Evolutionary conservation across 129 eudicot species (phyloP).

Genomic region (Artemisia tridentata): DNA sequence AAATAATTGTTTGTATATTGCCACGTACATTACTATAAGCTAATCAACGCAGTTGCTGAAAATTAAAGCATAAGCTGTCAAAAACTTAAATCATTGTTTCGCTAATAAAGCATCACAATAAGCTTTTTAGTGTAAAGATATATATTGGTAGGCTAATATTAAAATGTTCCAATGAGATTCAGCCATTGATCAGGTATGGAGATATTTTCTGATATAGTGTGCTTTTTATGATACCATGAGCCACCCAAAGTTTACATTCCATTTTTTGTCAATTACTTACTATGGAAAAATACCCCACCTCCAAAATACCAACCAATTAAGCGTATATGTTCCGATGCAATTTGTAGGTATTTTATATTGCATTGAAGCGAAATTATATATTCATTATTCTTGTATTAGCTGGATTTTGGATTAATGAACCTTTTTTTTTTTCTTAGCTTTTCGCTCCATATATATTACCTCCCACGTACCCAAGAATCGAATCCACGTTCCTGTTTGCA

Average conservation of each 20-base stretch:
- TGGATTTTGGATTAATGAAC: constrained; percentile 22
- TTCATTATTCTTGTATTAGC: constrained; percentile 33
- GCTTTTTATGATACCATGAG: constrained; percentile 15
- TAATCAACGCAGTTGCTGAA: too few species aligned
- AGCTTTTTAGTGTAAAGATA: neutral
- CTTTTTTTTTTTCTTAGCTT: constrained; percentile 27
- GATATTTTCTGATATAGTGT: constrained; percentile 21
- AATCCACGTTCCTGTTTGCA: constrained; percentile 21
- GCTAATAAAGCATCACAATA: constrained; percentile 6
- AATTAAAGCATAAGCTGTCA: too few species aligned
- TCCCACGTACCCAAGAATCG: constrained; percentile 21
- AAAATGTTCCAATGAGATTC: constrained; percentile 26
- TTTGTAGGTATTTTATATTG: constrained; percentile 15
- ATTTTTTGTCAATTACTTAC: constrained; percentile 24
- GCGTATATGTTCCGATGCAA: constrained; percentile 25
- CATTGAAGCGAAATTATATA: constrained; percentile 32
- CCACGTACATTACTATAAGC: neutral
- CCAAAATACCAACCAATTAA: constrained; percentile 25
- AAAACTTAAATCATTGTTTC: too few species aligned
- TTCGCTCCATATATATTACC: constrained; percentile 30
- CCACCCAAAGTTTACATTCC: constrained; percentile 25
- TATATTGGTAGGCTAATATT: constrained; percentile 9
- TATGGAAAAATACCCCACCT: neutral
- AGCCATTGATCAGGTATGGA: constrained; percentile 28
- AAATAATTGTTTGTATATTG: too few species aligned